Percentiles rank a stretch among this genome's conserved stretches.
Conservation (phyloP, 306 rosid genomes). For the Corylus avellana region DNA sequence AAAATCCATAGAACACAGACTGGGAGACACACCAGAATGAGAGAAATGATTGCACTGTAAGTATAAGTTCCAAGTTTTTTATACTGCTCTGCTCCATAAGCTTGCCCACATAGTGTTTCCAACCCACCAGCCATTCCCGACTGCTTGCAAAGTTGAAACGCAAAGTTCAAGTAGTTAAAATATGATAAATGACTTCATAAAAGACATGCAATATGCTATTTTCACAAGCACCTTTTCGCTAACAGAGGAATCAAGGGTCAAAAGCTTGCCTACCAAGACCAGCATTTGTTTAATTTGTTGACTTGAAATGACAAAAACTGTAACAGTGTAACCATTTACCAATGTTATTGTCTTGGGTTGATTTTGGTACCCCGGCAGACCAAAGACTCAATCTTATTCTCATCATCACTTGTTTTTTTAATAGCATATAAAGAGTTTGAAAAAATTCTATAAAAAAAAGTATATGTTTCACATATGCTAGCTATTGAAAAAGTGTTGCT, state of each 20-base stretch:
- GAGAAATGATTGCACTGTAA: slow-evolving; percentile 19
- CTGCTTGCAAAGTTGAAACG: neutral
- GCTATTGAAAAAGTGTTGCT: no score
- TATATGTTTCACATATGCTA: no score
- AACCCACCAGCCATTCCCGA: slow-evolving; percentile 21
- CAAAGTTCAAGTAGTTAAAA: neutral
- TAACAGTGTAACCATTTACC: neutral
- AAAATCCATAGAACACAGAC: slow-evolving; percentile 20
- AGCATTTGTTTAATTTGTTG: neutral
- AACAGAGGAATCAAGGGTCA: neutral
- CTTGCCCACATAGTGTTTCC: slow-evolving; percentile 27
- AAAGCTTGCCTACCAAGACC: neutral
- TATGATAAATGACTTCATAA: neutral
- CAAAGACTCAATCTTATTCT: neutral
- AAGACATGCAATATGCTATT: neutral
- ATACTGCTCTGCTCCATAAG: slow-evolving; percentile 21
- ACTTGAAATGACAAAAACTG: neutral
- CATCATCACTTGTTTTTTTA: no score
- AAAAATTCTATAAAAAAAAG: no score
- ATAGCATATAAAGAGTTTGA: no score
- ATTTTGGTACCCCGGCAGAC: neutral
- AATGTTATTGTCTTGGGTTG: neutral
- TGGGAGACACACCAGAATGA: slow-evolving; percentile 10
- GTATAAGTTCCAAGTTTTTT: slow-evolving; percentile 21
- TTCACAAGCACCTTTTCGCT: neutral